These are phyloP conservation scores for Tylopilus sp. DNA, from an alignment of 1,284 basidiomycete genomes.

Conservation along the genomic window DNA sequence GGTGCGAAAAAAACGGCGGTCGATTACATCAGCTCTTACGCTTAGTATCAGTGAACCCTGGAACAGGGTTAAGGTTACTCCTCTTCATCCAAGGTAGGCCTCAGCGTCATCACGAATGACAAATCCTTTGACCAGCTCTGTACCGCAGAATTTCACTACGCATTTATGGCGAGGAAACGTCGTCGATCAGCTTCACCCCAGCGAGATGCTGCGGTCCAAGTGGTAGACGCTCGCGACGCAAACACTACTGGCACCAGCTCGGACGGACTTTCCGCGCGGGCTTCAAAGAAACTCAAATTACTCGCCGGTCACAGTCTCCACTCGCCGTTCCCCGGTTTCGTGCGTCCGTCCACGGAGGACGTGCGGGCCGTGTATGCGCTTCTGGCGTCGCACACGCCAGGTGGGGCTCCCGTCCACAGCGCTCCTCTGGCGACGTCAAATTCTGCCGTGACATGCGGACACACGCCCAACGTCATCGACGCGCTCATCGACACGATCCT, in stretches of 20 bases:
- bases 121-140: not conserved
- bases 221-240: not conserved
- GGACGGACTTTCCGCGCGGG: slow-evolving; percentile 13
- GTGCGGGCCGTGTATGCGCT: slow-evolving; percentile 46
- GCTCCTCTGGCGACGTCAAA: slow-evolving; percentile 32
- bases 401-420: slow-evolving; percentile 24
- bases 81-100: not conserved
- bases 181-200: slow-evolving; percentile 11
- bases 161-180: slow-evolving; percentile 16
- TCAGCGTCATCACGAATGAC: not conserved
- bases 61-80: slow-evolving; percentile 5
- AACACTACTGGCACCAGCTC: not conserved
- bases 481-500: slow-evolving; percentile 70
- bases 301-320: slow-evolving; percentile 40
- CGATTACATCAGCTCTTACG: slow-evolving; percentile 14
- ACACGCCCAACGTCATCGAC: slow-evolving; percentile 64
- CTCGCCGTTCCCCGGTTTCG: slow-evolving; percentile 55
- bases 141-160: not conserved
- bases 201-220: not conserved
- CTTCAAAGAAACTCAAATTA: slow-evolving; percentile 51
- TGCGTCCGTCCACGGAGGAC: slow-evolving; percentile 49
- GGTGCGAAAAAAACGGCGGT: no score
- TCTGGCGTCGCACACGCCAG: slow-evolving; percentile 35
- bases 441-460: slow-evolving; percentile 51
- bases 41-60: not conserved